Conservation (phyloP, 2,329 filamentous ascomycete species). For the Phyllosticta paracitricarpa region DNA sequence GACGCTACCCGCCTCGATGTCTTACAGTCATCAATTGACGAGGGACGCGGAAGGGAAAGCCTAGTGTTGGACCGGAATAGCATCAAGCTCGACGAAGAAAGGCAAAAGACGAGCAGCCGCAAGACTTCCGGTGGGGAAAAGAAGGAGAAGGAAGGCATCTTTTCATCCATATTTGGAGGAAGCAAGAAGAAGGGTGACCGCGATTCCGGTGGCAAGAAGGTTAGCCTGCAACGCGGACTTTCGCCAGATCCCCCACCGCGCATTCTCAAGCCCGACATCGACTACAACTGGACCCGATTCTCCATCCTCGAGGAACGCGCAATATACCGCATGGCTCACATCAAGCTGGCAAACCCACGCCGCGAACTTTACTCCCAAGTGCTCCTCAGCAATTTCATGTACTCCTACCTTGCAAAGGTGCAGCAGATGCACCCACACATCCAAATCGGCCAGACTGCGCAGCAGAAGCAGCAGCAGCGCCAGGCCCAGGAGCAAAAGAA, state of each 20-base stretch:
- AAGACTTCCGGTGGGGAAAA: constrained; percentile 56
- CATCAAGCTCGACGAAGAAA: constrained; percentile 66
- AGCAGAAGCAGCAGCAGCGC: constrained; percentile 57
- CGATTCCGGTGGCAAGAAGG: constrained; percentile 65
- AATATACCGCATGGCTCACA: constrained; percentile 97
- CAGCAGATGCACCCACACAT: constrained; percentile 98
- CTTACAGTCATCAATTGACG: constrained; percentile 77
- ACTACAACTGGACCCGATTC: constrained; percentile 94
- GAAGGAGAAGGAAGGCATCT: constrained; percentile 89
- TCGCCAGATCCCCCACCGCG: constrained; percentile 68
- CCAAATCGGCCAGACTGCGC: constrained; percentile 70
- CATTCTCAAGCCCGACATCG: constrained; percentile 71
- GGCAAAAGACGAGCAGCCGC: constrained; percentile 67
- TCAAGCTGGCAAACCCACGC: constrained; percentile 95
- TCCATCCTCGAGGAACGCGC: constrained; percentile 91
- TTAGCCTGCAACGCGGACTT: constrained; percentile 56
- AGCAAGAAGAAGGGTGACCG: constrained; percentile 78
- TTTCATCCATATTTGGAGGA: constrained; percentile 86
- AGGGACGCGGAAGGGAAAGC: constrained; percentile 62
- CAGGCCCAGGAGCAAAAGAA: constrained; percentile 40
- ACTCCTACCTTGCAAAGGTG: constrained; percentile 95
- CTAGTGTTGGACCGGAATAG: constrained; percentile 71
- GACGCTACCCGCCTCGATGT: constrained; percentile 80
- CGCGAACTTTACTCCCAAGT: constrained; percentile 90
- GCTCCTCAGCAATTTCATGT: constrained; percentile 98